Evolutionary conservation across 2,329 filamentous ascomycete genomes (phyloP).

Genomic region (Teratosphaeria destructans): DNA sequence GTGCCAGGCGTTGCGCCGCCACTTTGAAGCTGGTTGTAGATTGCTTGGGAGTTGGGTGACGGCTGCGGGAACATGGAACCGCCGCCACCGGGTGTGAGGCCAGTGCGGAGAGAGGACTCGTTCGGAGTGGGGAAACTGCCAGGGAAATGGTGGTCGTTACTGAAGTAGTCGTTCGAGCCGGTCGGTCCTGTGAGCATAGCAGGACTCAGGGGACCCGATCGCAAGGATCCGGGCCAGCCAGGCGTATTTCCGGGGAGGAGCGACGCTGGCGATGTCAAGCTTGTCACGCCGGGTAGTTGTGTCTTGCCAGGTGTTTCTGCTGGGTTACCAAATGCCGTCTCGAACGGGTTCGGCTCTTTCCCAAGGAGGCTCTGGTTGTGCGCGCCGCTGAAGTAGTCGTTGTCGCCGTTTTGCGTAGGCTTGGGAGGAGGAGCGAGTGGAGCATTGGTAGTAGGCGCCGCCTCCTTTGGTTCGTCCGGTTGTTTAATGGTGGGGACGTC

Average conservation of each 20-base stretch:
- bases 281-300: constrained; percentile 78
- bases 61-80: constrained; percentile 95
- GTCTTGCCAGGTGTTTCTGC: constrained; percentile 70
- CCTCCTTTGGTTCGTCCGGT: constrained; percentile 21
- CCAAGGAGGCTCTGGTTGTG: constrained; percentile 43
- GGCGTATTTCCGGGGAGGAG: constrained; percentile 64
- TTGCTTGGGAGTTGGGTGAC: constrained; percentile 73
- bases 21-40: constrained; percentile 69
- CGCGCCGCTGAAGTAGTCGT: constrained; percentile 41
- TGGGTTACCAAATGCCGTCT: constrained; percentile 74
- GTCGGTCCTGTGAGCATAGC: constrained; percentile 87
- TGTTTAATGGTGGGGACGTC: constrained; percentile 25
- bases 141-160: constrained; percentile 59
- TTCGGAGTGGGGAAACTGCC: constrained; percentile 89
- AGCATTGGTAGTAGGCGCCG: constrained; percentile 31
- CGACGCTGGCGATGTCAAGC: constrained; percentile 81
- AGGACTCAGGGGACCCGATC: constrained; percentile 87
- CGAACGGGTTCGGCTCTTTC: constrained; percentile 91
- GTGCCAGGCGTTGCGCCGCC: constrained; percentile 82
- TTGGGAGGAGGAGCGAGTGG: constrained; percentile 45
- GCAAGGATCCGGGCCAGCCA: constrained; percentile 77
- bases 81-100: constrained; percentile 85
- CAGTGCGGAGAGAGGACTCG: constrained; percentile 86
- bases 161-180: constrained; percentile 68
- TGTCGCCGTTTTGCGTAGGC: constrained; percentile 33